Base-by-base conservation (phyloP, 2,329 filamentous ascomycete genomes). In the Sporothrix brasiliensis region DNA sequence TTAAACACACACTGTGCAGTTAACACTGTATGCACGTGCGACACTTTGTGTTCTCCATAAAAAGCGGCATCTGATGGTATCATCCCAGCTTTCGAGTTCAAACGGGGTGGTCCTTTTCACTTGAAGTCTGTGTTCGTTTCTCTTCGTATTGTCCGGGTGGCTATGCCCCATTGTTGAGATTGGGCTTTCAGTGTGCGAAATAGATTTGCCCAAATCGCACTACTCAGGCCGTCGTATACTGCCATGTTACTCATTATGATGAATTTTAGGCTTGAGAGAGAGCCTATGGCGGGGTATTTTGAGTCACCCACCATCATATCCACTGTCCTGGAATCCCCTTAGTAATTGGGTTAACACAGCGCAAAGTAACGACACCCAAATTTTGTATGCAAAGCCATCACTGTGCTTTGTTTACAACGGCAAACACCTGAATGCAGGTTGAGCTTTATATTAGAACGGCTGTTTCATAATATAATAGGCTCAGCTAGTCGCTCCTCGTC, bases 241-340 rank as follows among this genome's bases (percentile, higher is more conserved):
- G 34, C 34, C 6, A 9, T 63, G 60, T 21, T 21, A 66, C 63
- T 66, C 63, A 66, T 66, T 34, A 66, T 44, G 67, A 68, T 30
- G 49, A 54, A 60, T 47, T 30, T 19, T 19, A 39, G 53, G 52
- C 39, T 6, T 58, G 54, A 27, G 47, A 54, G 13, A 60, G 67
- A 21, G 10, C 24, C 63, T 66, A 49, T 34, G 39, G 54, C 67
- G 54, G 67, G 53, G 67, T 52, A 61, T 69, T 41, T 69, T 69
- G 68, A 63, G 47, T 63, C 56, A 69, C 47, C 61, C 56, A 63
- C 68, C 47, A 56, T 69, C 49, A 60, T 41, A 24, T 69, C 19
- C 7, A 19, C 34, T 44, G 53, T 27, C 5, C 39, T 16, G 11
- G n/a, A 13, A 63, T n/a, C 6, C 24, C 3, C 34, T 61, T 61